Evolutionary conservation across 2,329 filamentous ascomycete genomes (phyloP), one percentile per base, ranked within the genome.

Genomic region (Colletotrichum chlorophyti): DNA sequence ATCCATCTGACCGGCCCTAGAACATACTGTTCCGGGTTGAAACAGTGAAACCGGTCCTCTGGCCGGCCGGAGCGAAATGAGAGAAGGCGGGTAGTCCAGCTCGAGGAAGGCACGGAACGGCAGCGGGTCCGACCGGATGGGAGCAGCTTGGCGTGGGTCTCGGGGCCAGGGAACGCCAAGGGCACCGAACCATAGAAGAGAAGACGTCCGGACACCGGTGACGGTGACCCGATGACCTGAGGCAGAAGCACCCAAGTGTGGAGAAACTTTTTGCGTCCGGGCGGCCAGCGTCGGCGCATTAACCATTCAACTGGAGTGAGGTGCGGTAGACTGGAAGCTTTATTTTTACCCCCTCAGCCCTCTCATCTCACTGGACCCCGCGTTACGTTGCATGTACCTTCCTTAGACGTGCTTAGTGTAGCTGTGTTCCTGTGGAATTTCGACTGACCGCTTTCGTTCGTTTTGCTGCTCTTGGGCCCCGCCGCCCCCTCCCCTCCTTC

Each of bases 401-500:
- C 55, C 50, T 35, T 46, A 53, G 54, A 53, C 41, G 48, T 55
- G 27, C 52, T 29, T 45, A 57, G 53, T 46, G 34, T 21, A 58
- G 49, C 54, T 47, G 34, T 31, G 55, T 38, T 26, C 49, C 41
- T 42, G 21, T n/a, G n/a, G n/a, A 17, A 40, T 26, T 23, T 34
- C 37, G 46, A 49, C 52, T 50, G 57, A 50, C 55, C 55, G 55
- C 55, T 59, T 59, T 55, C 55, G 50, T 48, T 58, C 55, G 23
- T n/a, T 43, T 58, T 54, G 49, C 23, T 52, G 50, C 37, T 50
- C 46, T 55, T n/a, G n/a, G 51, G 43, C 51, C 45, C 47, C n/a
- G n/a, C n/a, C n/a, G n/a, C 37, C 31, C 41, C 54, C 34, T 42
- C 49, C 42, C 43, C 51, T 49, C 57, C 57, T 57, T 46, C 38